These are phyloP conservation scores for Aureobasidium uvarum DNA, from an alignment of 2,329 filamentous ascomycete species.

Conservation along the genomic window DNA sequence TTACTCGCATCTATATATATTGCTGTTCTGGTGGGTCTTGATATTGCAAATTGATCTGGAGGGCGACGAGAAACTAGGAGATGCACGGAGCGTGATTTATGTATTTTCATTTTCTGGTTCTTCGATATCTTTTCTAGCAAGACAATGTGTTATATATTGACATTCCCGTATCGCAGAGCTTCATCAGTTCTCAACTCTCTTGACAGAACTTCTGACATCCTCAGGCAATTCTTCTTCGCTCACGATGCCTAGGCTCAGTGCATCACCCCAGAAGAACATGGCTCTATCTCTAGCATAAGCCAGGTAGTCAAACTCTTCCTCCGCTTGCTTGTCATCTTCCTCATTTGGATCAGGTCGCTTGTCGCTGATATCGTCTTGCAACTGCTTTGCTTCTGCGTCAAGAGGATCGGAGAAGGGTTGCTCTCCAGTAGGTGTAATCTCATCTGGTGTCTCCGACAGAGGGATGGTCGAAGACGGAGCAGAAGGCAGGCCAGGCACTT, in stretches of 20 bases:
- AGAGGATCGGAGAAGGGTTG: conserved; percentile 27
- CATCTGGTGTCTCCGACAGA: conserved; percentile 7
- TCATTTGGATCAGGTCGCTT: conserved; percentile 28
- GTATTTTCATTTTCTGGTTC: no score
- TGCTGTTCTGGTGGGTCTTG: no score
- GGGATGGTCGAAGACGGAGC: conserved; percentile 25
- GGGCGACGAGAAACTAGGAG: no score
- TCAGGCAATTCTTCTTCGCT: conserved; percentile 72
- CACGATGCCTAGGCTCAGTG: conserved; percentile 72
- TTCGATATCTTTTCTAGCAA: no score
- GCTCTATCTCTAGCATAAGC: conserved; percentile 87
- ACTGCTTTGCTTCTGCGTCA: conserved; percentile 26
- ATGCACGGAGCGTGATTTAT: no score
- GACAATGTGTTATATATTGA: not conserved
- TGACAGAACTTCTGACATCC: conserved; percentile 62
- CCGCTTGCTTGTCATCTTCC: conserved; percentile 53
- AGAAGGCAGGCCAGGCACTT: conserved; percentile 68
- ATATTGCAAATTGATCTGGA: no score
- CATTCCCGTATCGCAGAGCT: not conserved
- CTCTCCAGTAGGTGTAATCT: not conserved
- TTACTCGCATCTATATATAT: no score
- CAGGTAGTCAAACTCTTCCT: conserved; percentile 88
- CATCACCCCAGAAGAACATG: conserved; percentile 93
- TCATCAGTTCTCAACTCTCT: conserved; percentile 56
- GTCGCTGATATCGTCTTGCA: conserved; percentile 35